Evolutionary conservation across 352 stramenopile genomes (phyloP), one percentile per base, ranked within the genome.

Genomic region (Peronospora tabacina): DNA sequence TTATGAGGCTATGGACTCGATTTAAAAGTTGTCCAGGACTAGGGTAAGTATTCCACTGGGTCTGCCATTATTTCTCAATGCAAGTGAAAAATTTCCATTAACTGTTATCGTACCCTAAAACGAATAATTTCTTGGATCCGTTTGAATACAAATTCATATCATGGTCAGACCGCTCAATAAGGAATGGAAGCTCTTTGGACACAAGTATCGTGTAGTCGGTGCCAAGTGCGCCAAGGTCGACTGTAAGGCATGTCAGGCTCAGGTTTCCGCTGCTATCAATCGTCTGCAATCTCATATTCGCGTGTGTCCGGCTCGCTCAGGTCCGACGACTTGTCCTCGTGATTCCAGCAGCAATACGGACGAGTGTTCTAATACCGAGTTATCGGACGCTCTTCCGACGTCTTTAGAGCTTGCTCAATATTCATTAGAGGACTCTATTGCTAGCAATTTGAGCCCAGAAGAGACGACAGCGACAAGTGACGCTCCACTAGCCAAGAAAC

Each of bases 1-100:
- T 52, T 85, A 84, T 63, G 68, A 85, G 33, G 73, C 70, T 13
- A 75, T 87, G 47, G 72, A 85, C 48, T 83, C 76, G 22, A 69
- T 68, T 16, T 58, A 75, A n/a, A 30, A 85, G 73, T 24, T 83
- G 64, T 26, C 61, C 41, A 17, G 53, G 45, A 56, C 2, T 70
- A 29, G 63, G 34, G 56, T 69, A 30, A 71, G 19, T 44, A 33
- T 13, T 30, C 9, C 3, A 26, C 11, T 41, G 9, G 5, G 46
- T 44, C 52, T 37, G 33, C 56, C 46, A 56, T 51, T 61, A n/a
- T n/a, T n/a, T n/a, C n/a, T n/a, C 4, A 26, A 26, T 6, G 0
- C 2, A 26, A 26, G 22, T 26, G 22, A 5, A 26, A 26, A 26
- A 5, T 26, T 7, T 26, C 22, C 5, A 2, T 26, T 3, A 2